Evolutionary conservation across 73 alveolate genomes (phyloP), one percentile per base, ranked within the genome.

Genomic region (Blepharisma stoltei): DNA sequence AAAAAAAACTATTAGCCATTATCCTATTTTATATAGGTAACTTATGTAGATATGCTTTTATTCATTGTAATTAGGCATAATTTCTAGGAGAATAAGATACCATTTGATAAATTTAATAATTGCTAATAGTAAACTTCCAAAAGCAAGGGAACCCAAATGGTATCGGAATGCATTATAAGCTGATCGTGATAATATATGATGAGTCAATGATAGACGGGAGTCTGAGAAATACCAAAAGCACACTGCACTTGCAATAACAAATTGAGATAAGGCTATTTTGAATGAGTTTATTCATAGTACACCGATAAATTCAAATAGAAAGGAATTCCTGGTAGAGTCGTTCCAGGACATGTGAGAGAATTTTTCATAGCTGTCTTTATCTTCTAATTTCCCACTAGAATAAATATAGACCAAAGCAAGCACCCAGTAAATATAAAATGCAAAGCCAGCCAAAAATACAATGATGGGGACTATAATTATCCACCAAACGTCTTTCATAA

Each of bases 91-190:
- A 87, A 38, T 6, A 90, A 67, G 45, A 78, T 55, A 77, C 9
- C 83, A 71, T 88, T 90, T 94, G 76, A 96, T 86, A 83, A 92
- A 82, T 82, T 89, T 81, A 60, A 94, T 89, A 38, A 96, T 86
- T 4, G 98, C 98, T 6, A 96, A 73, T 46, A 96, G 83, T 71
- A 94, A 84, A 37, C 98, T 82, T 8, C 99, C 99, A 76, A 96
- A 89, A 6, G 99, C 98, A 9, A 96, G 77, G 4, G 98, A 90
- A 37, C 99, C 99, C 79, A 90, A 77, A 91, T 96, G 98, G 83
- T 88, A 96, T 86, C 95, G 83, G 82, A 90, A 86, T 54, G 86
- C 89, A 87, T 98, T 86, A 76, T 78, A 83, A 54, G 93, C 71
- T 54, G 98, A 92, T 18, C 78, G 90, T 44, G 79, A 46, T 55